These are phyloP conservation scores for Coemansia erecta DNA, from an alignment of 192 early-diverging fungal species.

Conservation along the genomic window DNA sequence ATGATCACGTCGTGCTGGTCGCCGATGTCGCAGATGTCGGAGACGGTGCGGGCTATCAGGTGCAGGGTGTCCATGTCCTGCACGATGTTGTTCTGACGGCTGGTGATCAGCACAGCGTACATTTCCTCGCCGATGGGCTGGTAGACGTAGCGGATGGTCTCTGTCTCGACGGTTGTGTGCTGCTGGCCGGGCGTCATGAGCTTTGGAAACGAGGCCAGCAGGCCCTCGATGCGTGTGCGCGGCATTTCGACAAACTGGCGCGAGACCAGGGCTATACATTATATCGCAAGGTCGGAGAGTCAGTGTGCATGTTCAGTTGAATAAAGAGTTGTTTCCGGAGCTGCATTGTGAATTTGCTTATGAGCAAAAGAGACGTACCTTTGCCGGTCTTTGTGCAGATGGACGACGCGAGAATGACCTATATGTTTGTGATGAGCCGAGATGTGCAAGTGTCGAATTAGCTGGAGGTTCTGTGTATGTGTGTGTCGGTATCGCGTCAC, in stretches of 20 bases:
- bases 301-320: too few relatives aligned
- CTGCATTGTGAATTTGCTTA: neutral
- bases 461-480: too few relatives aligned
- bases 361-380: conserved; percentile 55
- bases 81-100: conserved; percentile 93
- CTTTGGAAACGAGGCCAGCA: conserved; percentile 96
- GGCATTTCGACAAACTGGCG: conserved; percentile 98
- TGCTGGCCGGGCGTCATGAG: conserved; percentile 85
- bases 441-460: conserved; percentile 1
- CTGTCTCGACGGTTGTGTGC: conserved; percentile 97
- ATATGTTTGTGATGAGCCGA: conserved; percentile 6
- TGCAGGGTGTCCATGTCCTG: conserved; percentile 98
- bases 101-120: conserved; percentile 95
- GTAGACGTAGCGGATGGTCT: conserved; percentile 96
- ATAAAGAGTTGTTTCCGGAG: too few relatives aligned
- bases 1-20: conserved; percentile 84
- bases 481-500: too few relatives aligned
- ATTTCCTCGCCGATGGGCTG: conserved; percentile 92
- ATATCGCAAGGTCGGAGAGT: neutral
- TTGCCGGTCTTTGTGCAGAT: conserved; percentile 92
- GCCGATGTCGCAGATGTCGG: conserved; percentile 80
- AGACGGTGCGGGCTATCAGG: conserved; percentile 87
- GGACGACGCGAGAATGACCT: conserved; percentile 91
- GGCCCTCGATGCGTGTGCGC: conserved; percentile 92
- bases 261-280: conserved; percentile 70